These are phyloP conservation scores for Aspergillus taichungensis DNA, from an alignment of 495 filamentous ascomycete species.

Conservation along the genomic window DNA sequence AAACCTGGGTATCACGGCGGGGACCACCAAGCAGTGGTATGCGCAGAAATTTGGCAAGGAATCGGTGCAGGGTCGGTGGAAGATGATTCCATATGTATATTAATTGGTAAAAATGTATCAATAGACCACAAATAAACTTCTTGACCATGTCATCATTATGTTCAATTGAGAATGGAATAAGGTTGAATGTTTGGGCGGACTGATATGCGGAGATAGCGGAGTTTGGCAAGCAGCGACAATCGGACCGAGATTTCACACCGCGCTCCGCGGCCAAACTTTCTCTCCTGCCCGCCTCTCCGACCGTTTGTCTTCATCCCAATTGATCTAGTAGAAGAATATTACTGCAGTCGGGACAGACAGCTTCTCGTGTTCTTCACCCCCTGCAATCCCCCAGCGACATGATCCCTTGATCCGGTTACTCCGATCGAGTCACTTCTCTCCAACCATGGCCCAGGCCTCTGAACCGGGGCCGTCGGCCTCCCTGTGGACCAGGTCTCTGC, in stretches of 20 bases:
- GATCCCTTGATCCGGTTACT: neutral
- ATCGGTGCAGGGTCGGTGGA: constrained; percentile 58
- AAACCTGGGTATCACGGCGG: constrained; percentile 79
- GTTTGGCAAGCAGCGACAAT: constrained; percentile 9
- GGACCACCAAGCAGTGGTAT: constrained; percentile 74
- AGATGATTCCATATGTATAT: constrained; percentile 75
- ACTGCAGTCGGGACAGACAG: neutral
- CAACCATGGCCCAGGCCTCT: constrained; percentile 23
- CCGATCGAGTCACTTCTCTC: neutral
- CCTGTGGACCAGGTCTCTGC: constrained; percentile 37
- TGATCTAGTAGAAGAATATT: neutral
- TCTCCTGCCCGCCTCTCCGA: neutral
- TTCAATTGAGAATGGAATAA: neutral
- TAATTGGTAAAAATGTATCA: constrained; percentile 21
- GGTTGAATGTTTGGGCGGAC: constrained; percentile 3
- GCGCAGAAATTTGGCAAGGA: constrained; percentile 63
- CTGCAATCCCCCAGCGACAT: neutral
- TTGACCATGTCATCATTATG: neutral
- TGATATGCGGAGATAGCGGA: constrained; percentile 14
- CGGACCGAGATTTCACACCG: constrained; percentile 2
- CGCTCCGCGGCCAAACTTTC: neutral
- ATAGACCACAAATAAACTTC: constrained; percentile 1
- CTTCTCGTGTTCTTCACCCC: neutral
- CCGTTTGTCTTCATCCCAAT: neutral
- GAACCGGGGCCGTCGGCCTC: constrained; percentile 31